Evolutionary conservation across 257 asterid species (phyloP).

Genomic region (Rubia yunnanensis): DNA sequence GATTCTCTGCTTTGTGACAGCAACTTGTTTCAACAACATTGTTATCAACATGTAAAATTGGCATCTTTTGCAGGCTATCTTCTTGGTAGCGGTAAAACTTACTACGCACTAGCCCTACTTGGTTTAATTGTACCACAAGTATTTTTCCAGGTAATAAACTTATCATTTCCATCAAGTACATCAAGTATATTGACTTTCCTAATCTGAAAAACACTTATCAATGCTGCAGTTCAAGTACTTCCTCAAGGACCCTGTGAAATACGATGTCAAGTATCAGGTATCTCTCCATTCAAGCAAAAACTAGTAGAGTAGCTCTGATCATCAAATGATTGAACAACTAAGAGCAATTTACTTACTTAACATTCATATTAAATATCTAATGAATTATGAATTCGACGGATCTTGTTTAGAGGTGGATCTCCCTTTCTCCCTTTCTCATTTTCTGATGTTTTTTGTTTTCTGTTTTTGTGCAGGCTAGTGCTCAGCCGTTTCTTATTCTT

Average conservation of each 20-base stretch:
- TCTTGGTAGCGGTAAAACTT: constrained; percentile 76
- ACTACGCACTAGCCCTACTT: constrained; percentile 70
- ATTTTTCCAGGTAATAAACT: constrained; percentile 65
- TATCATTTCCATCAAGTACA: background rate
- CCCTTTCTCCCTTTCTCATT: no score
- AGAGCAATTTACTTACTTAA: no score
- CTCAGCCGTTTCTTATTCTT: constrained; percentile 91
- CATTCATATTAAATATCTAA: no score
- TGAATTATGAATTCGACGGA: no score
- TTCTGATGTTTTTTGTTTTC: background rate
- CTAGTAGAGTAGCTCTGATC: no score
- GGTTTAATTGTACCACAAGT: constrained; percentile 84
- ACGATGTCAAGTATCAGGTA: constrained; percentile 81
- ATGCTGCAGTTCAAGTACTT: constrained; percentile 42
- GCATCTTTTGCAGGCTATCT: constrained; percentile 64
- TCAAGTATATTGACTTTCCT: background rate
- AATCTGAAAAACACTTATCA: background rate
- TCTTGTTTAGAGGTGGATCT: no score
- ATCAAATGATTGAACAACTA: no score
- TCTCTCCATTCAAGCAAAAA: constrained; percentile 6
- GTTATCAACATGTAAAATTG: background rate
- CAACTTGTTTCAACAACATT: background rate
- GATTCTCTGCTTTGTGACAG: background rate
- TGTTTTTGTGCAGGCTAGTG: constrained; percentile 64
- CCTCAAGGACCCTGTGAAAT: constrained; percentile 40